Evolutionary conservation across 768 basidiomycete genomes (phyloP), one percentile per base, ranked within the genome.

Genomic region (Boletus fagicola): DNA sequence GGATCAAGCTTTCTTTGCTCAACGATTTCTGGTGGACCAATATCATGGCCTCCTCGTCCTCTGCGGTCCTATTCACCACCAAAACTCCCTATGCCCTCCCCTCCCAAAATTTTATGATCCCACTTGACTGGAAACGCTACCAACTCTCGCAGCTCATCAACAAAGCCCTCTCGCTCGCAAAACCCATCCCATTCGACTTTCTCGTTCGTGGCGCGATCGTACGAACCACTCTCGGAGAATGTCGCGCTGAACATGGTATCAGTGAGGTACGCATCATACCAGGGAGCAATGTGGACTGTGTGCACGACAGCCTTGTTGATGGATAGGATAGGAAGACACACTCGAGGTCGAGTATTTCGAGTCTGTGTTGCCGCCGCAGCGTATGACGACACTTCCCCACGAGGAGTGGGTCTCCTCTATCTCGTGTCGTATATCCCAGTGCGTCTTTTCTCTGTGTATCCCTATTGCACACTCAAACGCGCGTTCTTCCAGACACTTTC

Each of bases 81-180:
- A 65, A 62, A 39, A 51, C 65, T 13, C 40, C 57, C 2, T 65
- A 68, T 55, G 55, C 51, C 12, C 54, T 66, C 12, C 65, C 65
- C 90, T 80, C 86, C 1, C 91, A 94, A 71, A 93, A 92, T 67
- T 98, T 93, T 69, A 86, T 97, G 84, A 87, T 98, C 16, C 96
- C 97, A 2, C 78, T 86, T 1, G 76, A 83, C 71, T 98, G 94
- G 94, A 84, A 82, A 56, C 86, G 96, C n/a, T 98, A 90, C 72
- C 96, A 98, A 65, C 87, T 99, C 33, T 98, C 95, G 1, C 94
- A 98, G 59, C 87, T 98, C 43, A 86, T 98, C 55, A 98, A 98
- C 77, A 96, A 96, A 68, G 92, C 94, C 2, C 77, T 80, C 81
- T 35, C 82, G 88, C 20, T 51, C 38, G 70, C 80, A 0, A 83